Percentiles rank a stretch among this genome's conserved stretches.
Evolutionary conservation across 2,329 filamentous ascomycete genomes (phyloP).

Genomic region (Fusarium sambucinum): DNA sequence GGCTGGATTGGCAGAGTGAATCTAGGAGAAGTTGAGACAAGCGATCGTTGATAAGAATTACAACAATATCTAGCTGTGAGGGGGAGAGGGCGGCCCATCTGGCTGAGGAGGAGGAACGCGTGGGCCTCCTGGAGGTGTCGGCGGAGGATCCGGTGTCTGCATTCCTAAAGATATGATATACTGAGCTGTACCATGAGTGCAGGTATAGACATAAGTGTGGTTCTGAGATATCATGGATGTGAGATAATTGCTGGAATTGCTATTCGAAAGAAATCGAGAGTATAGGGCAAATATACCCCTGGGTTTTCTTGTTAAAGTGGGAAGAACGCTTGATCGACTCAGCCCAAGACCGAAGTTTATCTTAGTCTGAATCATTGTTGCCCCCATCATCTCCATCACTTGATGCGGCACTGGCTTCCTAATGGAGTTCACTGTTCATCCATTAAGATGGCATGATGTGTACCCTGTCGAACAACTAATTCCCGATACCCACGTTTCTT

Average conservation of each 20-base stretch:
- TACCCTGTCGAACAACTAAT: slow-evolving; percentile 22
- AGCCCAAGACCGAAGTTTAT: slow-evolving; percentile 29
- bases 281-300: not conserved
- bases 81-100: slow-evolving; percentile 48
- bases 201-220: not conserved
- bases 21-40: not conserved
- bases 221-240: slow-evolving; percentile 21
- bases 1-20: slow-evolving; percentile 18
- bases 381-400: slow-evolving; percentile 24
- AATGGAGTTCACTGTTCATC: slow-evolving; percentile 42
- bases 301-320: not conserved
- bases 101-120: slow-evolving; percentile 48
- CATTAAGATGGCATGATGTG: slow-evolving; percentile 38
- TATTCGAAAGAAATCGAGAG: not conserved
- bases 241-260: not conserved
- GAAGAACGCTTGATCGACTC: not conserved
- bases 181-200: slow-evolving; percentile 12
- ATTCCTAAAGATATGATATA: slow-evolving; percentile 11
- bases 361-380: slow-evolving; percentile 30
- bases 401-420: slow-evolving; percentile 23
- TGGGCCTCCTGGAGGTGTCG: slow-evolving; percentile 48
- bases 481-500: slow-evolving; percentile 34
- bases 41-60: not conserved
- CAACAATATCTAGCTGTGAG: slow-evolving; percentile 33
- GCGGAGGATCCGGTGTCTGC: slow-evolving; percentile 46